phyloP scores from a whole-genome alignment of 495 filamentous ascomycete species.

The Mytilinidion resinicola region DNA sequence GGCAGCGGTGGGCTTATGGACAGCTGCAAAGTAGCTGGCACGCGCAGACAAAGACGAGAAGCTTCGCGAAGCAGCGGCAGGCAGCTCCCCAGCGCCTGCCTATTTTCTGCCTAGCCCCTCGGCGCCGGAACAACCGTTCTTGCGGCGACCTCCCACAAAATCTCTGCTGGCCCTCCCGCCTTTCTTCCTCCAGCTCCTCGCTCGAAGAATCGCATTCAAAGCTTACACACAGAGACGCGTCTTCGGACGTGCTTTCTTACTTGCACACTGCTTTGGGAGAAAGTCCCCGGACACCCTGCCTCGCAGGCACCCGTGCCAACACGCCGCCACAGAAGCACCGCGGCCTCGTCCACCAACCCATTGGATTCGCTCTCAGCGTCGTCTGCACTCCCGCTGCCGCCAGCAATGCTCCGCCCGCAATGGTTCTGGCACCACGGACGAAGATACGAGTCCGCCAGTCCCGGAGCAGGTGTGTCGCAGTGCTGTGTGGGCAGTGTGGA shows the following conservation, averaged over 20 bases:
- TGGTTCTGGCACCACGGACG: constrained; percentile 54
- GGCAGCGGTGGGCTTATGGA: too few relatives aligned
- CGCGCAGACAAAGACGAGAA: background rate
- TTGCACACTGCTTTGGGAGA: constrained; percentile 84
- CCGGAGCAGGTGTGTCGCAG: constrained; percentile 12
- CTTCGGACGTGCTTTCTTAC: constrained; percentile 3
- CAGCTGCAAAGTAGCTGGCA: too few relatives aligned
- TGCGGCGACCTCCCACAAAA: constrained; percentile 11
- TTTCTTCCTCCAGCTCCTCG: constrained; percentile 65
- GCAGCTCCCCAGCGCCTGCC: constrained; percentile 8
- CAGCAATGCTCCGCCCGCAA: constrained; percentile 17
- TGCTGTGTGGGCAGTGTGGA: constrained; percentile 31
- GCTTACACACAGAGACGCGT: constrained; percentile 80
- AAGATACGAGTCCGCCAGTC: constrained; percentile 81
- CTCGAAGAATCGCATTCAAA: constrained; percentile 99
- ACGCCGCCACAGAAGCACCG: constrained; percentile 98
- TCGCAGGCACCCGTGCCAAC: constrained; percentile 68
- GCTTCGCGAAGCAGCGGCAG: background rate
- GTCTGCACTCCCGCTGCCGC: constrained; percentile 39
- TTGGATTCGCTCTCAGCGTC: constrained; percentile 30
- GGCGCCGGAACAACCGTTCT: constrained; percentile 4
- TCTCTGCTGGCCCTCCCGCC: constrained; percentile 23
- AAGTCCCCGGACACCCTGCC: constrained; percentile 97
- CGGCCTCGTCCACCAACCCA: constrained; percentile 52
- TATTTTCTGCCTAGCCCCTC: constrained; percentile 20